Percentiles rank a stretch among this genome's conserved stretches.
Conservation (phyloP, 1,284 basidiomycete species). For the Trichosporon sp. region DNA sequence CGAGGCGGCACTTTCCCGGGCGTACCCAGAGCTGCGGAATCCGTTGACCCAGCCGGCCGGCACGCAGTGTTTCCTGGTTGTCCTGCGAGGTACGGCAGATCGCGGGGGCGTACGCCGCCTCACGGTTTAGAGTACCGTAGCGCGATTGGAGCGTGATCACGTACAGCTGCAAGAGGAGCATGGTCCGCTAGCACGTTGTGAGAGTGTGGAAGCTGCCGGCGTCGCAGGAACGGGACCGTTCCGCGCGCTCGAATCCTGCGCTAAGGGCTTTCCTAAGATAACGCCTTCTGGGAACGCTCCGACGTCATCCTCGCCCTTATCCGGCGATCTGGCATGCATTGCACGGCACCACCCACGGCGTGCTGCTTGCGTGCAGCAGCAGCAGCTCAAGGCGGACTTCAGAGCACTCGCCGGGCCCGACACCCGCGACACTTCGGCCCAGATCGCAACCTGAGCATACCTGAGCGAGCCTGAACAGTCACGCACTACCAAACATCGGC, state of each 20-base stretch:
- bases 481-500: not conserved
- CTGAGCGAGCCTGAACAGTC: not conserved
- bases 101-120: no score
- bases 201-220: not conserved
- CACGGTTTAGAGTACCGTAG: not conserved
- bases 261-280: not conserved
- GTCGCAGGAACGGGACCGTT: not conserved
- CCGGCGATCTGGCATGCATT: not conserved
- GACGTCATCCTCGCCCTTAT: conserved; percentile 1
- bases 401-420: not conserved
- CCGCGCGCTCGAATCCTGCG: not conserved
- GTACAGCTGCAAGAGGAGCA: not conserved
- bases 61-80: no score
- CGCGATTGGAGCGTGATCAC: not conserved
- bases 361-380: no score
- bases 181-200: not conserved
- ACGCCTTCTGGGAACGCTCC: not conserved
- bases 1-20: not conserved
- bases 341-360: not conserved
- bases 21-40: not conserved
- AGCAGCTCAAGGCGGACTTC: not conserved
- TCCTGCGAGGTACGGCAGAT: not conserved
- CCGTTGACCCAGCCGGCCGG: not conserved
- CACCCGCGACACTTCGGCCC: not conserved
- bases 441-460: not conserved